A percentile compares a stretch with the other conserved stretches of the same genome.
phyloP scores from a whole-genome alignment of 768 basidiomycete genomes.

The Macrolepiota fuliginosa region DNA sequence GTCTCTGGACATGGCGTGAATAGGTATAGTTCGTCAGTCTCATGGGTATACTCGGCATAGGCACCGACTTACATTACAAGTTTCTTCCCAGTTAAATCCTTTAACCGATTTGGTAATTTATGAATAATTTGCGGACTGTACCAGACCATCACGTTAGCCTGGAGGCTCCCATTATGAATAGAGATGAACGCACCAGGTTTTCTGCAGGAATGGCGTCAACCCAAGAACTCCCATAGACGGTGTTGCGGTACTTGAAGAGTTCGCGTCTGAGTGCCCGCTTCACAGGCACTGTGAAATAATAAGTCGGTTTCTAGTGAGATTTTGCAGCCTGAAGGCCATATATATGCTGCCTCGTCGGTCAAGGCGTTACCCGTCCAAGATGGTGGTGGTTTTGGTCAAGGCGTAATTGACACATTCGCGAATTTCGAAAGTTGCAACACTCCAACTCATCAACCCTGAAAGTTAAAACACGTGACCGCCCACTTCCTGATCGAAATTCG shows the following conservation, averaged over 20 bases:
- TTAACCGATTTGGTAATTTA: constrained; percentile 62
- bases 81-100: constrained; percentile 58
- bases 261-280: not conserved
- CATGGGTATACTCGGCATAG: not conserved
- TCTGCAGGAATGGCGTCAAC: constrained; percentile 66
- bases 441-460: no score
- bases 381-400: not conserved
- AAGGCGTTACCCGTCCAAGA: not conserved
- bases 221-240: constrained; percentile 68
- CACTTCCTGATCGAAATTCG: no score
- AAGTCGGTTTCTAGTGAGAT: not conserved
- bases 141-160: not conserved
- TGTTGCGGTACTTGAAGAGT: not conserved
- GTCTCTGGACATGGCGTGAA: constrained; percentile 48
- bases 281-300: not conserved
- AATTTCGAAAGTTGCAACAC: no score
- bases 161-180: not conserved
- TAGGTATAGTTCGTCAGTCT: not conserved
- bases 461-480: no score
- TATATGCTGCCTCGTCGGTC: constrained; percentile 5
- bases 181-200: constrained; percentile 46
- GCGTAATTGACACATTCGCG: not conserved
- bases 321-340: constrained; percentile 5
- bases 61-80: constrained; percentile 62
- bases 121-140: constrained; percentile 64